Conservation (phyloP, 2,329 filamentous ascomycete genomes). For the Aspergillus oerlinghausenensis region DNA sequence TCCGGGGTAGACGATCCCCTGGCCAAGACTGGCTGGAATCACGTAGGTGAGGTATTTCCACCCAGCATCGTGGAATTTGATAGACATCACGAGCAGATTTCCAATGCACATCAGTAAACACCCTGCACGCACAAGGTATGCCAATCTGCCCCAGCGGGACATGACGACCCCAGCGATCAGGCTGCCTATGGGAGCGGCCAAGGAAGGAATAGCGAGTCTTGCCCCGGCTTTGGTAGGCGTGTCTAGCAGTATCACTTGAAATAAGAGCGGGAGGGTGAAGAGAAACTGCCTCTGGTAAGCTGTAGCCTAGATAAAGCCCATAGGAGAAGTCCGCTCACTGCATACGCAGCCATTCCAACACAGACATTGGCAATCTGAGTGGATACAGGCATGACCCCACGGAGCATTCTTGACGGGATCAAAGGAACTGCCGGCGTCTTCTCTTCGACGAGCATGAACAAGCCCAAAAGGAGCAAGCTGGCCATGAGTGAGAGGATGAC, state of each 20-base stretch:
- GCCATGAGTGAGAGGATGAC: conserved; percentile 37
- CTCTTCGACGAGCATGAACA: conserved; percentile 39
- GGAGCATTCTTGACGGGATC: conserved; percentile 50
- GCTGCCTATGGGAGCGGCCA: conserved; percentile 43
- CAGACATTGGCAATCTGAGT: conserved; percentile 58
- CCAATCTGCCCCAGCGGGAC: conserved; percentile 45
- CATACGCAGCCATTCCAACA: conserved; percentile 58
- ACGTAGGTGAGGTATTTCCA: conserved; percentile 46
- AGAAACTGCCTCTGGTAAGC: conserved; percentile 33
- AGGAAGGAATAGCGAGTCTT: conserved; percentile 42
- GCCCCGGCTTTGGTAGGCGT: conserved; percentile 43
- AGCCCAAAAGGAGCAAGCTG: conserved; percentile 33
- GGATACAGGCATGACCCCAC: conserved; percentile 51
- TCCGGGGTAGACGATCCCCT: conserved; percentile 45
- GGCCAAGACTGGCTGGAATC: conserved; percentile 44
- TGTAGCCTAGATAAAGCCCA: neutral
- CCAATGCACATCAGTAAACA: conserved; percentile 42
- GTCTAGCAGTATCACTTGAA: conserved; percentile 39
- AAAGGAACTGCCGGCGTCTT: conserved; percentile 41
- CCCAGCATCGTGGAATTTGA: conserved; percentile 38
- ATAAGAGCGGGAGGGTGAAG: conserved; percentile 46
- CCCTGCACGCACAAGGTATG: conserved; percentile 38
- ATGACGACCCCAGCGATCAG: conserved; percentile 44
- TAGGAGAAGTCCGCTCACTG: conserved; percentile 41
- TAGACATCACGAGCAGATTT: conserved; percentile 38